Evolutionary conservation across 495 filamentous ascomycete genomes (phyloP).

Genomic region (Penicillium lividum): DNA sequence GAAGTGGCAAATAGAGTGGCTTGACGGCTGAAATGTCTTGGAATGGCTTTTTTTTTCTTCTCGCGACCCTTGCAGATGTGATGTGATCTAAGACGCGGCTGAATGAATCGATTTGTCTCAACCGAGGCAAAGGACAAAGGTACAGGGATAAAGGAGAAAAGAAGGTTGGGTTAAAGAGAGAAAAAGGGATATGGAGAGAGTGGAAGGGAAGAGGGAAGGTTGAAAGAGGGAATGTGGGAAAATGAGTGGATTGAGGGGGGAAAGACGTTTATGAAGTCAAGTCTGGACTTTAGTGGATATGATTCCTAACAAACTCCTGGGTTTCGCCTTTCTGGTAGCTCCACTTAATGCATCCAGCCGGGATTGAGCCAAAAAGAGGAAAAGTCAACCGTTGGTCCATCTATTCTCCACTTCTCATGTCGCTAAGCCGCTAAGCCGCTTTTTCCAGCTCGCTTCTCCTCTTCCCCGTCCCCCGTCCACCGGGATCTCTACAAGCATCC

Average conservation of each 20-base stretch:
- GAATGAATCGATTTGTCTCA: not conserved
- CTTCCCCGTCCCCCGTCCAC: not conserved
- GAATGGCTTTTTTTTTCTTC: not conserved
- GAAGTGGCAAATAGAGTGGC: not conserved
- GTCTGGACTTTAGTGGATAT: conserved; percentile 2
- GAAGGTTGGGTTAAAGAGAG: conserved; percentile 10
- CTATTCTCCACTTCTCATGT: conserved; percentile 15
- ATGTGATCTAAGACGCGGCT: not conserved
- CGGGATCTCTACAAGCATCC: not conserved
- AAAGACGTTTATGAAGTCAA: conserved; percentile 2
- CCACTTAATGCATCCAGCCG: conserved; percentile 27
- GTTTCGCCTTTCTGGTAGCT: conserved; percentile 17
- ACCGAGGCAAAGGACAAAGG: not conserved
- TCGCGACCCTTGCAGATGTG: not conserved
- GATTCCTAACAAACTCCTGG: not conserved
- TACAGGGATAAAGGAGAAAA: not conserved
- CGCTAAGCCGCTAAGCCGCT: conserved; percentile 8
- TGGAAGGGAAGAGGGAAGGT: conserved; percentile 2
- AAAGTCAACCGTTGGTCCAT: conserved; percentile 29
- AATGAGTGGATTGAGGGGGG: not conserved
- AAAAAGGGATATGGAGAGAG: conserved; percentile 4
- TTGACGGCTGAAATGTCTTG: not conserved
- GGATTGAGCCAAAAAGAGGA: conserved; percentile 7
- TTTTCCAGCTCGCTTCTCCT: conserved; percentile 11
- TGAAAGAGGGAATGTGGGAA: not conserved